Conservation (phyloP, 225 moss, liverwort and hornwort genomes). For the Anthoceros angustus region DNA sequence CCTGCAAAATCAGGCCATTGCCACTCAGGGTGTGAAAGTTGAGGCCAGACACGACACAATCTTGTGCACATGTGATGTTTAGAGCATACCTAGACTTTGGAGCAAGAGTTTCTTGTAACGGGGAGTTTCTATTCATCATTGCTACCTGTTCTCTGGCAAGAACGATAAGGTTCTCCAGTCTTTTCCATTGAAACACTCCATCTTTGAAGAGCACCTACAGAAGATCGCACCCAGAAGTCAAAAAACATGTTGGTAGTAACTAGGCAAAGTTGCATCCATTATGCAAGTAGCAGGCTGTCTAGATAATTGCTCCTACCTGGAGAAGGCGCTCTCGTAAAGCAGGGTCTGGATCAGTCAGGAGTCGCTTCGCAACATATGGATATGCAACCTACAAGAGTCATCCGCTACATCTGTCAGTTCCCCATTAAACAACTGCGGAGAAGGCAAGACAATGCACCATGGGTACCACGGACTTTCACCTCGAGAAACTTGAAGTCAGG, state of each 20-base stretch:
- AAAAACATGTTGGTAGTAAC: not conserved
- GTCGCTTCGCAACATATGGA: conserved; percentile 95
- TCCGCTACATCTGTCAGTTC: not conserved
- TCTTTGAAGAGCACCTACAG: conserved; percentile 78
- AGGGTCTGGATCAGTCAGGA: conserved; percentile 99
- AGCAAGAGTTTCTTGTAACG: conserved; percentile 36
- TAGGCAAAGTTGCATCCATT: not conserved
- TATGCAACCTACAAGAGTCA: conserved; percentile 61
- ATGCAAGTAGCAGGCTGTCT: not conserved
- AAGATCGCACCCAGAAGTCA: not conserved
- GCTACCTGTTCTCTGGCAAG: conserved; percentile 90
- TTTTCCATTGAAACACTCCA: conserved; percentile 91
- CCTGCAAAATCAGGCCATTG: not conserved
- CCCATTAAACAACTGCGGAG: not conserved
- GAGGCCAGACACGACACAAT: not conserved
- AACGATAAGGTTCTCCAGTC: conserved; percentile 76
- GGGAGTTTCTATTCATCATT: conserved; percentile 68
- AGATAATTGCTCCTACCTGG: conserved; percentile 19
- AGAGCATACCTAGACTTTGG: conserved; percentile 18
- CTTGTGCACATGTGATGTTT: not conserved
- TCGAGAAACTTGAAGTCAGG: conserved; percentile 99
- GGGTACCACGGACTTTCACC: conserved; percentile 20
- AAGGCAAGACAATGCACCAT: not conserved
- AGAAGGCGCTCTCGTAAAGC: conserved; percentile 86
- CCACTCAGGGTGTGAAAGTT: not conserved